phyloP scores from a whole-genome alignment of 176 grass and related monocot species.

The Sorghum bicolor region Sorghum_bicolor_NCBIv3 NC_012877.2:9197001-9197500 shows the following conservation, averaged over 20 bases:
- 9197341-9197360: slow-evolving; percentile 79
- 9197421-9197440: slow-evolving; percentile 63
- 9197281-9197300: slow-evolving; percentile 61
- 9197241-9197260: slow-evolving; percentile 45
- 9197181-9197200: slow-evolving; percentile 61
- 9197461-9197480: slow-evolving; percentile 17
- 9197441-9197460: slow-evolving; percentile 53
- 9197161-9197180: slow-evolving; percentile 72
- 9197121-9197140: slow-evolving; percentile 44
- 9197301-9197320: slow-evolving; percentile 62
- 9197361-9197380: slow-evolving; percentile 63
- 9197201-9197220: slow-evolving; percentile 77
- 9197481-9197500: slow-evolving; percentile 20
- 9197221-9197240: slow-evolving; percentile 63
- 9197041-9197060: slow-evolving; percentile 67
- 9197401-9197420: slow-evolving; percentile 57
- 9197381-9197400: slow-evolving; percentile 70
- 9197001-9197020: slow-evolving; percentile 59
- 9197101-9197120: slow-evolving; percentile 51
- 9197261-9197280: slow-evolving; percentile 64
- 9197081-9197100: slow-evolving; percentile 69
- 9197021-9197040: slow-evolving; percentile 57
- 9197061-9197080: slow-evolving; percentile 76
- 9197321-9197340: slow-evolving; percentile 57
- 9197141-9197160: slow-evolving; percentile 54